A percentile compares a stretch with the other conserved stretches of the same genome.
Evolutionary conservation across 2,329 filamentous ascomycete genomes (phyloP).

Genomic region (Ceratocystis diversiconidia): DNA sequence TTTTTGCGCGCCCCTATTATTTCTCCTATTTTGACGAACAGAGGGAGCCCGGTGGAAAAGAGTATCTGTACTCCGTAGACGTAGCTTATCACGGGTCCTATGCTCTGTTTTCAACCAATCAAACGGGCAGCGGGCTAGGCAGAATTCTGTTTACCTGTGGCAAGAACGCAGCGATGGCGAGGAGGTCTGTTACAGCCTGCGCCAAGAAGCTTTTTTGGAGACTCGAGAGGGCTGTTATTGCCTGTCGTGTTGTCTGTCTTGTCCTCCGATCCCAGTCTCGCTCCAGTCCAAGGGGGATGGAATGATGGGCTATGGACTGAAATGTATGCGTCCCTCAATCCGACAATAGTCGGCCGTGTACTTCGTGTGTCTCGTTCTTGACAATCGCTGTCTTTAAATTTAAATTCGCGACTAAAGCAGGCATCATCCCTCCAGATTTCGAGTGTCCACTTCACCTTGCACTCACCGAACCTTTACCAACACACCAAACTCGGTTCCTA

Average conservation of each 20-base stretch:
- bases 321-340: not conserved
- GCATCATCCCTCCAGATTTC: not conserved
- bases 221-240: not conserved
- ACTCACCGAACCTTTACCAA: not conserved
- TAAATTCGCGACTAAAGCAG: not conserved
- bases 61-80: not conserved
- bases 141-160: not conserved
- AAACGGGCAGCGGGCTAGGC: not conserved
- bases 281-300: not conserved
- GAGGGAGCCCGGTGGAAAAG: not conserved
- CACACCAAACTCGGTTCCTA: not conserved
- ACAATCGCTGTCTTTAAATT: not conserved
- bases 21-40: not conserved
- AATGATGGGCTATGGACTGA: not conserved
- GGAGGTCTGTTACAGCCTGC: not conserved
- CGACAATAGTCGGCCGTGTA: not conserved
- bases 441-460: not conserved
- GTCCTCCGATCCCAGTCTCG: not conserved
- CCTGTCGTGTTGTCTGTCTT: not conserved
- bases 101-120: not conserved
- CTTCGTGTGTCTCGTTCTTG: conserved; percentile 5
- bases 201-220: not conserved
- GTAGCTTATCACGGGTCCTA: not conserved
- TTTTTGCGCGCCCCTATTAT: not conserved
- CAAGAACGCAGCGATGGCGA: not conserved